Conservation (phyloP, 306 rosid genomes). For the Rosa lucieae region DNA sequence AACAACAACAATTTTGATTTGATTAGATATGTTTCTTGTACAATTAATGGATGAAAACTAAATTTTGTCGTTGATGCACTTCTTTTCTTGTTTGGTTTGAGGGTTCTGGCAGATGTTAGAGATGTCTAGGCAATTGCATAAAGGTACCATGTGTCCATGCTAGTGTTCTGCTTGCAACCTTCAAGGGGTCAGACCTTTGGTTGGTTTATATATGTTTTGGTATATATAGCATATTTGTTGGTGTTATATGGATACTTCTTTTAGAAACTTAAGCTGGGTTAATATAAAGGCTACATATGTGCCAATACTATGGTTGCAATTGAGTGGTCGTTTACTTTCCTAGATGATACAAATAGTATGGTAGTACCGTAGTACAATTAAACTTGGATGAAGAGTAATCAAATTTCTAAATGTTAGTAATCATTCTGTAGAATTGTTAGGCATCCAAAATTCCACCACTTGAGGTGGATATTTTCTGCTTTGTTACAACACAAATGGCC, state of each 20-base stretch:
- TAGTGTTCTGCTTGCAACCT: background rate
- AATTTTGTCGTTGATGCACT: background rate
- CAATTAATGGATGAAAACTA: background rate
- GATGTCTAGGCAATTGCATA: background rate
- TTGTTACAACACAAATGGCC: background rate
- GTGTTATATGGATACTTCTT: background rate
- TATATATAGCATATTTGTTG: background rate
- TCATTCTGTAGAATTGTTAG: background rate
- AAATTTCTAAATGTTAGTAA: background rate
- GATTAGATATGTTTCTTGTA: background rate
- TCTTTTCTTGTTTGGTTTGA: background rate
- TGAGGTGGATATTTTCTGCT: background rate
- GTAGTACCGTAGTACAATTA: background rate
- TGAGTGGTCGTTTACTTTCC: background rate
- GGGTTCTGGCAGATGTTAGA: background rate
- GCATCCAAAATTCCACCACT: background rate
- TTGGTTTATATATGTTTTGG: background rate
- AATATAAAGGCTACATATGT: background rate
- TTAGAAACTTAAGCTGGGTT: background rate
- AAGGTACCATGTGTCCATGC: background rate
- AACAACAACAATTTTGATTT: background rate
- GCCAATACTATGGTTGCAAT: background rate
- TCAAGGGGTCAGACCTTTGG: background rate
- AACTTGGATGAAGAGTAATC: background rate
- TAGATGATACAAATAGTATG: background rate